Percentiles rank a stretch among this genome's conserved stretches.
Conservation (phyloP, 176 grass and related monocot species). For the Otatea glauca region DNA sequence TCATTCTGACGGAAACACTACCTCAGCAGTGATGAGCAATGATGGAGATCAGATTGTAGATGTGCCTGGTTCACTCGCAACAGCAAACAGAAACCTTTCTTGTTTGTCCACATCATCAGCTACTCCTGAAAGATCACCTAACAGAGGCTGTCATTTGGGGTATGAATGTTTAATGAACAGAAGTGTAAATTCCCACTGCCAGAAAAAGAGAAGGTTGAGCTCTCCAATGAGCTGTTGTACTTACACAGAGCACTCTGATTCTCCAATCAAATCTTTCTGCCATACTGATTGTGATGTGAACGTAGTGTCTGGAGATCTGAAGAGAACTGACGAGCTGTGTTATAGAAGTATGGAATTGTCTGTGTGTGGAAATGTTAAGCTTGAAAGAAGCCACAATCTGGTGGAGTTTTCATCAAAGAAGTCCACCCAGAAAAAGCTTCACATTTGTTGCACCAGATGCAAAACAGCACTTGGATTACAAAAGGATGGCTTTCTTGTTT, state of each 20-base stretch:
- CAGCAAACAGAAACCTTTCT: slow-evolving; percentile 53
- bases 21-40: slow-evolving; percentile 20
- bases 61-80: slow-evolving; percentile 40
- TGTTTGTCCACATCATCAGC: slow-evolving; percentile 46
- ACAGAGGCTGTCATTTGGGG: slow-evolving; percentile 47
- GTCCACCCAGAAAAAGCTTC: slow-evolving; percentile 44
- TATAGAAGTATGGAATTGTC: slow-evolving; percentile 33
- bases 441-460: slow-evolving; percentile 65
- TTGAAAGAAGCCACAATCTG: slow-evolving; percentile 31
- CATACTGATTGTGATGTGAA: slow-evolving; percentile 31
- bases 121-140: slow-evolving; percentile 62
- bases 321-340: slow-evolving; percentile 31
- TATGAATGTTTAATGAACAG: slow-evolving; percentile 63
- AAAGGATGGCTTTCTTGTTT: slow-evolving; percentile 61
- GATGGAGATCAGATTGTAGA: slow-evolving; percentile 39
- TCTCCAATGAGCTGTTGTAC: slow-evolving; percentile 51
- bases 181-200: slow-evolving; percentile 67
- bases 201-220: slow-evolving; percentile 75
- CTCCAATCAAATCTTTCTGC: slow-evolving; percentile 44
- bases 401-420: slow-evolving; percentile 40
- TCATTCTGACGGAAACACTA: slow-evolving; percentile 28
- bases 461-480: slow-evolving; percentile 62
- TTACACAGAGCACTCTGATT: slow-evolving; percentile 34
- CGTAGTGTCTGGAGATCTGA: slow-evolving; percentile 27
- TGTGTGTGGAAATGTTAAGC: slow-evolving; percentile 49